Conservation (phyloP, 2,329 filamentous ascomycete genomes). For the Diplodia sapinea region DNA sequence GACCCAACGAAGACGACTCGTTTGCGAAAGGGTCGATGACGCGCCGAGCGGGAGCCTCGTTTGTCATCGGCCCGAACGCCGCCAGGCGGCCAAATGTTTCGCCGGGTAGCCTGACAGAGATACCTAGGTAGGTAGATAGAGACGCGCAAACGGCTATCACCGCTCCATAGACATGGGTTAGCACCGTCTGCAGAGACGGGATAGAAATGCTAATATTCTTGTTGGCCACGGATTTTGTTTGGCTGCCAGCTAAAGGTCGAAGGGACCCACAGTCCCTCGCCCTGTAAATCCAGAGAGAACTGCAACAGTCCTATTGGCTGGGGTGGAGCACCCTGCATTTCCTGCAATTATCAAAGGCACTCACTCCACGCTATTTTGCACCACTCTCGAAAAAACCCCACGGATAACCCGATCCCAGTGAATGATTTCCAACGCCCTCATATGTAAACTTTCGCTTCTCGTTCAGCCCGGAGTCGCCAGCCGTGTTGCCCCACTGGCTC, state of each 20-base stretch:
- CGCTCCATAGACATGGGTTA: not conserved
- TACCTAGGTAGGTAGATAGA: no score
- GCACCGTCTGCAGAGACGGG: not conserved
- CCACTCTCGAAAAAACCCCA: not conserved
- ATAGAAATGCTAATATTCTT: not conserved
- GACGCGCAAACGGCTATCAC: not conserved
- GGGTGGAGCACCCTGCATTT: not conserved
- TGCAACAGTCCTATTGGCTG: conserved; percentile 15
- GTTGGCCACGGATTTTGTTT: not conserved
- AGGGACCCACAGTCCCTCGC: not conserved
- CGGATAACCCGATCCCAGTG: not conserved
- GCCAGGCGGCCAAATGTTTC: conserved; percentile 10
- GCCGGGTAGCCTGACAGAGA: not conserved
- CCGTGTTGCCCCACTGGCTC: no score
- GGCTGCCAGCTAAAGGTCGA: not conserved
- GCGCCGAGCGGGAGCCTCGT: not conserved
- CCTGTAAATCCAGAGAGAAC: not conserved
- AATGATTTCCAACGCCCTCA: not conserved
- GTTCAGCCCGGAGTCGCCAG: not conserved
- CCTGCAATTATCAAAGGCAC: not conserved
- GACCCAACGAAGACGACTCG: not conserved
- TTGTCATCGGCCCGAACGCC: conserved; percentile 15
- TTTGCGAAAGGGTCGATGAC: conserved; percentile 14
- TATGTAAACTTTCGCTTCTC: not conserved
- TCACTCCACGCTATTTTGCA: conserved; percentile 12